Evolutionary conservation across 139 green algal species (phyloP).

Genomic region (Nannochloris sp.): DNA sequence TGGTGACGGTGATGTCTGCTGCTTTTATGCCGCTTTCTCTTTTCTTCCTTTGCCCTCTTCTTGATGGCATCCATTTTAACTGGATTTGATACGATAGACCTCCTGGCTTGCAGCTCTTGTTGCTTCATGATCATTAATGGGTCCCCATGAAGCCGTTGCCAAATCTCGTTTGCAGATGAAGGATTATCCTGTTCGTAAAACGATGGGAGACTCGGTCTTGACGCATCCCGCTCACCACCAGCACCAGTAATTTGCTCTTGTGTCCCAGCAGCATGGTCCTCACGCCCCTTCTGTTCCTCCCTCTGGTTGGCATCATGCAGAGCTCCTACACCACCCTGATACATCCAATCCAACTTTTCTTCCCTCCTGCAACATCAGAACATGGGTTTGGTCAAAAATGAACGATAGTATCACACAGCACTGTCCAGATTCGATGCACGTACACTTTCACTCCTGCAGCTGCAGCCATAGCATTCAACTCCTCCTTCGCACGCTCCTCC

Average conservation of each 20-base stretch:
- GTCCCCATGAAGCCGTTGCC: constrained; percentile 82
- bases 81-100: constrained; percentile 51
- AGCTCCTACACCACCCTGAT: constrained; percentile 65
- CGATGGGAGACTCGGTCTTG: constrained; percentile 37
- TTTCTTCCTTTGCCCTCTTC: constrained; percentile 30
- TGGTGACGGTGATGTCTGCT: constrained; percentile 36
- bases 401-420: neutral
- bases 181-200: constrained; percentile 57
- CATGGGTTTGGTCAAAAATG: neutral
- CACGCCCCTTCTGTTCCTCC: constrained; percentile 45
- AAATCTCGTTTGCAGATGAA: constrained; percentile 77
- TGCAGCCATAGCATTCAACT: constrained; percentile 59
- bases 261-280: constrained; percentile 13
- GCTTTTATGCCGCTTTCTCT: constrained; percentile 38
- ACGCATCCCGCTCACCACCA: constrained; percentile 2
- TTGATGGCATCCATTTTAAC: constrained; percentile 41
- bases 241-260: neutral
- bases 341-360: constrained; percentile 94
- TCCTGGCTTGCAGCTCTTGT: constrained; percentile 54
- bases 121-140: constrained; percentile 79
- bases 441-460: constrained; percentile 49
- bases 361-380: constrained; percentile 27
- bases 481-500: constrained; percentile 69
- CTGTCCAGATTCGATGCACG: neutral
- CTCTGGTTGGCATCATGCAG: constrained; percentile 67